A percentile compares a stretch with the other conserved stretches of the same genome.
Evolutionary conservation across 139 green algal species (phyloP).

Genomic region (Chlamydomonas applanata): DNA sequence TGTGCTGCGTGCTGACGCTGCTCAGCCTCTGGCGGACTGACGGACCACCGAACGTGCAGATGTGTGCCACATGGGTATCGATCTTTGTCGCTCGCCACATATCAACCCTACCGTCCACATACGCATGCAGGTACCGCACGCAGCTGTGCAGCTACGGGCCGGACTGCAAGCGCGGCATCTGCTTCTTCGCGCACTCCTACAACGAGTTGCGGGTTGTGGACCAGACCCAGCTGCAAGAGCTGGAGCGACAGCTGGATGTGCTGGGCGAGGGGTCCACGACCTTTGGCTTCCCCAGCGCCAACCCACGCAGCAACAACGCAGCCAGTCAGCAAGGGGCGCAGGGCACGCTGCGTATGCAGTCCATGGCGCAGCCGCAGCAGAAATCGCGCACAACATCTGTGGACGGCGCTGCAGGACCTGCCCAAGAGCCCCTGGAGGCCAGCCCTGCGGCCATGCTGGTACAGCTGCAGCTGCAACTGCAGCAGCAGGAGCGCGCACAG

Average conservation of each 20-base stretch:
- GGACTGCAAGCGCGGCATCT: constrained; percentile 61
- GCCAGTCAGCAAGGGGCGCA: neutral
- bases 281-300: constrained; percentile 7
- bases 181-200: constrained; percentile 73
- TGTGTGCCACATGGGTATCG: too few relatives aligned
- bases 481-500: constrained; percentile 1
- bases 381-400: neutral
- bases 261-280: neutral
- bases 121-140: constrained; percentile 58
- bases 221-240: constrained; percentile 15
- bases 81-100: too few relatives aligned
- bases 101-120: too few relatives aligned
- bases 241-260: constrained; percentile 5
- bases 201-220: constrained; percentile 48
- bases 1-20: neutral
- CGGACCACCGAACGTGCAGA: too few relatives aligned
- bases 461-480: neutral
- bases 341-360: neutral
- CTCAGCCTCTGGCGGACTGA: too few relatives aligned
- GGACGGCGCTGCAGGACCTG: neutral
- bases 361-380: neutral
- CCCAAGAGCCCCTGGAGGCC: neutral
- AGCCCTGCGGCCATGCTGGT: neutral
- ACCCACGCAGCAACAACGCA: neutral
- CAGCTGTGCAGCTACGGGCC: constrained; percentile 70